Percentiles rank a stretch among this genome's conserved stretches.
These are phyloP conservation scores for Backusella tarrabulga DNA, from an alignment of 192 early-diverging fungal species.

Conservation along the genomic window DNA sequence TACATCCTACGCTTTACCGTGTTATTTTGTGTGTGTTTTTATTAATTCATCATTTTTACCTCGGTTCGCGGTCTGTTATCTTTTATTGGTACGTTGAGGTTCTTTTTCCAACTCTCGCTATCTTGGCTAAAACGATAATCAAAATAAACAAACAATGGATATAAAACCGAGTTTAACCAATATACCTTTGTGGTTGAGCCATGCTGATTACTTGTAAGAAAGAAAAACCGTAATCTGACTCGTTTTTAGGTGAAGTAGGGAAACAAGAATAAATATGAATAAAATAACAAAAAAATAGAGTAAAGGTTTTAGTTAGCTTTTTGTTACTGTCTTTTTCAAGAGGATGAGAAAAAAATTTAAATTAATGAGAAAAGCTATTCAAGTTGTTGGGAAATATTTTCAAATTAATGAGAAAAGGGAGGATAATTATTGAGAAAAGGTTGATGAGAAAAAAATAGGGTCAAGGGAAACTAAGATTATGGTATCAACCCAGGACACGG, in stretches of 20 bases:
- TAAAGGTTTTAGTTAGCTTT: neutral
- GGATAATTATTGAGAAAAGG: too few species aligned
- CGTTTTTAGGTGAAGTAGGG: neutral
- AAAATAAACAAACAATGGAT: neutral
- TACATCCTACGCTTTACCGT: constrained; percentile 65
- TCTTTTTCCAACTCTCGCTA: constrained; percentile 74
- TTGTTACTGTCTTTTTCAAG: too few species aligned
- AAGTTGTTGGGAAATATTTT: too few species aligned
- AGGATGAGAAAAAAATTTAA: too few species aligned
- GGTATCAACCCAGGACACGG: too few species aligned
- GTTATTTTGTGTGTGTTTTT: neutral
- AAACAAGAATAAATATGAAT: neutral
- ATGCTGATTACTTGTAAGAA: neutral
- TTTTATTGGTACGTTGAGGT: constrained; percentile 76
- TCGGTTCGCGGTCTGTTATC: constrained; percentile 92
- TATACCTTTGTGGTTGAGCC: neutral
- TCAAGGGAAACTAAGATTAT: too few species aligned
- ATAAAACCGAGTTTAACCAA: neutral
- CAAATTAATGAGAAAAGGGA: too few species aligned
- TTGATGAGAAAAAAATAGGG: too few species aligned
- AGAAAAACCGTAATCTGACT: neutral
- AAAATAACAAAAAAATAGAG: neutral
- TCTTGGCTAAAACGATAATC: constrained; percentile 44
- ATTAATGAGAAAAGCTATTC: too few species aligned
- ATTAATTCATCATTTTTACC: constrained; percentile 26